phyloP scores from a whole-genome alignment of 257 asterid genomes.

The Ajuga chamaepitys region DNA sequence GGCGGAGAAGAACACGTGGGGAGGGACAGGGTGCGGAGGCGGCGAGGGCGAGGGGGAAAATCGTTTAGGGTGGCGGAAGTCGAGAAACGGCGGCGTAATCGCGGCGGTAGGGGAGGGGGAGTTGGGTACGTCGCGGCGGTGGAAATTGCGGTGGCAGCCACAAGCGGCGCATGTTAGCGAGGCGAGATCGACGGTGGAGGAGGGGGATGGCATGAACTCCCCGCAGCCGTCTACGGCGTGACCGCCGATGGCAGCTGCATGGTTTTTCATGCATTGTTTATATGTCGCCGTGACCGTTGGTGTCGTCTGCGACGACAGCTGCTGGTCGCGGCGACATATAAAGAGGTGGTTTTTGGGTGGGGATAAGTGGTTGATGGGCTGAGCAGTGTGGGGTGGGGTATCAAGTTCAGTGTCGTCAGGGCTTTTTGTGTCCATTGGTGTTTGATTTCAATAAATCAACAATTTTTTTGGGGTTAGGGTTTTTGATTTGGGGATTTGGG shows the following conservation, averaged over 20 bases:
- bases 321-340: conserved; percentile 16
- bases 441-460: not conserved
- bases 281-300: conserved; percentile 10
- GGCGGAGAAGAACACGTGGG: conserved; percentile 19
- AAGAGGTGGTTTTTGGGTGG: conserved; percentile 24
- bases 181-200: conserved; percentile 29
- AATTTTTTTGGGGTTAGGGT: conserved; percentile 21
- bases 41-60: conserved; percentile 39
- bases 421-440: conserved; percentile 41
- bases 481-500: conserved; percentile 5
- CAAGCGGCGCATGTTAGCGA: conserved; percentile 67
- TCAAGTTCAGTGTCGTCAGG: conserved; percentile 45
- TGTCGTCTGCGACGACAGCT: not conserved
- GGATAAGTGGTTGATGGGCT: conserved; percentile 32
- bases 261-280: conserved; percentile 66
- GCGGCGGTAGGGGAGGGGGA: conserved; percentile 29
- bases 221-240: conserved; percentile 90
- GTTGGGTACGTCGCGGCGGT: conserved; percentile 60
- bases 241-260: conserved; percentile 60
- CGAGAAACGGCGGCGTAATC: conserved; percentile 49
- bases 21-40: conserved; percentile 14
- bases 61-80: conserved; percentile 44
- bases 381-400: conserved; percentile 52
- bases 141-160: conserved; percentile 84
- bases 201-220: conserved; percentile 49